phyloP scores from a whole-genome alignment of 805 yeast species.

The Brettanomyces sp. region DNA sequence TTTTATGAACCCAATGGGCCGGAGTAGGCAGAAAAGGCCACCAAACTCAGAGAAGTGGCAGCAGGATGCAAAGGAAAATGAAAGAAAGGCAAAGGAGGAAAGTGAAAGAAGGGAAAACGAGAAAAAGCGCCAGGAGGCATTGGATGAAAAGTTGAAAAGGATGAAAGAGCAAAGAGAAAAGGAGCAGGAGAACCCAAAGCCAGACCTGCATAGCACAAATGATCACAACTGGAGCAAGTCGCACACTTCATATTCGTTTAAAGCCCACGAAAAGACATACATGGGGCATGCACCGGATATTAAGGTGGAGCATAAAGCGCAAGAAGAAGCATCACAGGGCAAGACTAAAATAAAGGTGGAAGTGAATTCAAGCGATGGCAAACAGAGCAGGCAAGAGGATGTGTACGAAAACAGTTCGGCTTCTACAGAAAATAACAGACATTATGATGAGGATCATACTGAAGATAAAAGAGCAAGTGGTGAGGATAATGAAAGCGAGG shows the following conservation, averaged over 20 bases:
- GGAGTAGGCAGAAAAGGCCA: not conserved
- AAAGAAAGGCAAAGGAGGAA: not conserved
- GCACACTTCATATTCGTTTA: conserved; percentile 19
- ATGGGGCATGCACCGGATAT: conserved; percentile 16
- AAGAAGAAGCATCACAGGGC: not conserved
- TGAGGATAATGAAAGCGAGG: not conserved
- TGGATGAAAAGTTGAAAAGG: not conserved
- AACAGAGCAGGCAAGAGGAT: too few relatives aligned
- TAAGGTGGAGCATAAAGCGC: conserved; percentile 3
- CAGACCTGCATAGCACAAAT: conserved; percentile 13
- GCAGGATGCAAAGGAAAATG: not conserved
- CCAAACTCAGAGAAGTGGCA: not conserved
- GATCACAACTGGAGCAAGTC: conserved; percentile 19
- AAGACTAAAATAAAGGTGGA: not conserved
- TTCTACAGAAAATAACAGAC: not conserved
- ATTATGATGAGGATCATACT: not conserved
- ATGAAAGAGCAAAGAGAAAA: not conserved
- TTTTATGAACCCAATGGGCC: not conserved
- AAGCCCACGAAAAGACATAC: conserved; percentile 18
- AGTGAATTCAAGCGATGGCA: not conserved
- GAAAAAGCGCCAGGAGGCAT: not conserved
- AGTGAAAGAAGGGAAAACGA: not conserved
- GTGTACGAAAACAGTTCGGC: too few relatives aligned
- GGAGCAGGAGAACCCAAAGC: conserved; percentile 9
- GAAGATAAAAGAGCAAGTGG: not conserved